These are phyloP conservation scores for Zopfia rhizophila DNA, from an alignment of 2,329 filamentous ascomycete species.

Conservation along the genomic window DNA sequence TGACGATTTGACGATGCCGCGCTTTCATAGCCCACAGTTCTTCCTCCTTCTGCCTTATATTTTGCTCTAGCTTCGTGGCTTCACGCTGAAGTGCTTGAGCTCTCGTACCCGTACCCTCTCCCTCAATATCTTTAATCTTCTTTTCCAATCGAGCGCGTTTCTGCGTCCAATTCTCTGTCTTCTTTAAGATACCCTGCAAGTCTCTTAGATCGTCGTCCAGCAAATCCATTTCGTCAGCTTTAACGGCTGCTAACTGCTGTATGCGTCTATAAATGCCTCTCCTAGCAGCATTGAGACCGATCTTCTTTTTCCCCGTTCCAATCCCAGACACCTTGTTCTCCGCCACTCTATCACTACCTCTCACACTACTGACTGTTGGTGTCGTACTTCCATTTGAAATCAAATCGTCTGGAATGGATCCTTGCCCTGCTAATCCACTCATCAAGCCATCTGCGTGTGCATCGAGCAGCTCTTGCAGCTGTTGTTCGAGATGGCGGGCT, in stretches of 20 bases:
- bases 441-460: slow-evolving; percentile 69
- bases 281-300: slow-evolving; percentile 71
- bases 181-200: slow-evolving; percentile 67
- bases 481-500: slow-evolving; percentile 64
- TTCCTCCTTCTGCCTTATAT: slow-evolving; percentile 74
- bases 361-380: slow-evolving; percentile 56
- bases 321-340: slow-evolving; percentile 29
- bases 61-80: slow-evolving; percentile 64
- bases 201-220: slow-evolving; percentile 67
- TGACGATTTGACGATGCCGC: slow-evolving; percentile 67
- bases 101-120: slow-evolving; percentile 67
- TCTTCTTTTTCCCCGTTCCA: slow-evolving; percentile 60
- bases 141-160: slow-evolving; percentile 66
- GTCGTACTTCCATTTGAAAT: slow-evolving; percentile 62
- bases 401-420: slow-evolving; percentile 50
- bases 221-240: slow-evolving; percentile 73
- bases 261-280: slow-evolving; percentile 72
- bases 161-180: slow-evolving; percentile 67
- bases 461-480: slow-evolving; percentile 69
- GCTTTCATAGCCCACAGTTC: slow-evolving; percentile 70
- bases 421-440: slow-evolving; percentile 56
- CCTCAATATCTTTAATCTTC: slow-evolving; percentile 66
- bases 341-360: slow-evolving; percentile 39
- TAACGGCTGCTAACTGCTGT: slow-evolving; percentile 71
- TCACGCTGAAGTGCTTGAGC: slow-evolving; percentile 62